These are phyloP conservation scores for Monascus ruber DNA, from an alignment of 2,329 filamentous ascomycete genomes.

Conservation along the genomic window DNA sequence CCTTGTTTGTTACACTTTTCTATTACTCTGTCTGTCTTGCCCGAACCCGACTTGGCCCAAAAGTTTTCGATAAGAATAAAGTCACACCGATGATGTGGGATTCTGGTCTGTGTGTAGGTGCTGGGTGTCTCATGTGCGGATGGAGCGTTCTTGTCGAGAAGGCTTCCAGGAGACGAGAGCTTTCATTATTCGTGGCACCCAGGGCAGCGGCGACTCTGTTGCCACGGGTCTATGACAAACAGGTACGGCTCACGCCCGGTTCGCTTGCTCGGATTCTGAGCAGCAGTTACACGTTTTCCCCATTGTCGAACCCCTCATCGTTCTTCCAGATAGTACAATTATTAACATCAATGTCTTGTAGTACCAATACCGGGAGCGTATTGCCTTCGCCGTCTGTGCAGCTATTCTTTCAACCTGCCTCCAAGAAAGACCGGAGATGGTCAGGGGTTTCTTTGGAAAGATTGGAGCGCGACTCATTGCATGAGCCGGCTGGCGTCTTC, in stretches of 20 bases:
- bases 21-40: conserved; percentile 77
- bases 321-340: background rate
- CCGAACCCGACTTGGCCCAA: conserved; percentile 62
- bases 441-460: conserved; percentile 57
- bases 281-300: conserved; percentile 8
- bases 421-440: conserved; percentile 49
- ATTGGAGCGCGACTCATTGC: conserved; percentile 28
- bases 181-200: conserved; percentile 71
- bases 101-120: conserved; percentile 53
- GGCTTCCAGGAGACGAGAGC: conserved; percentile 54
- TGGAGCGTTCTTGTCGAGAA: conserved; percentile 71
- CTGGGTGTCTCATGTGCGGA: conserved; percentile 65
- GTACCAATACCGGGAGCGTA: conserved; percentile 56
- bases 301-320: conserved; percentile 2
- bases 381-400: conserved; percentile 55
- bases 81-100: conserved; percentile 47
- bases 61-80: conserved; percentile 46
- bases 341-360: conserved; percentile 17
- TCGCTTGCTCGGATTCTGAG: too few species aligned
- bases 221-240: conserved; percentile 54
- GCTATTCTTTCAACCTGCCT: conserved; percentile 60
- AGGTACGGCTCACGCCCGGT: conserved; percentile 18
- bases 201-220: conserved; percentile 64
- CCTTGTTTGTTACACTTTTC: conserved; percentile 64
- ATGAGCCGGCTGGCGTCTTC: too few species aligned